Base-by-base conservation (phyloP, 345 rosid genomes). In the Geranium brycei region DNA sequence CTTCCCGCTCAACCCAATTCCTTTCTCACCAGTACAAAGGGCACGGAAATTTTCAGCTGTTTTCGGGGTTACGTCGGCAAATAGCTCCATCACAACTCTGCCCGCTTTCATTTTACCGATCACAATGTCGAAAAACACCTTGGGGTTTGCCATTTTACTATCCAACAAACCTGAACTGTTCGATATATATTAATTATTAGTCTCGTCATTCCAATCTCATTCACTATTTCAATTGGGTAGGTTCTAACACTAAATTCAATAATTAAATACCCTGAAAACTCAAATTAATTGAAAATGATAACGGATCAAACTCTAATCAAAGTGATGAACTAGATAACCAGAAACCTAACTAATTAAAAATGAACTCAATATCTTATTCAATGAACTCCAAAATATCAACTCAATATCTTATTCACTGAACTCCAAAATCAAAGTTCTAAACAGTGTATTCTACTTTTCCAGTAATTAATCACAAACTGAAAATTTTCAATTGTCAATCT, bases 1-100 rank as follows among this genome's bases (percentile, higher is more conserved):
- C 81, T 83, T 84, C 95, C 98, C 0, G 79, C 66, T 59, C 12
- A 60, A 8, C 96, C 28, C 91, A 8, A 85, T 60, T 6, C 95
- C 95, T 10, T 81, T 91, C 81, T 89, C 95, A 3, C 92, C 98
- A 0, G 89, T 89, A 78, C 95, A 87, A 13, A 91, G 80, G 4
- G 89, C 92, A 1, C 89, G 82, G 66, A 91, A 87, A 30, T 88
- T 91, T 65, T 86, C 84, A 0, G 95, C 90, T 0, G 97, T 87
- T 70, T 74, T 85, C 0, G 96, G 95, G 1, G 86, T 85, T 3
- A 58, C 81, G 56, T 88, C 96, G 0, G 91, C 81, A 63, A 86
- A 91, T 0, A 88, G 78, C 75, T 91, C 95, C 97, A 91, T 91
- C 17, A 91, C 91, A 0, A 87, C 65, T 38, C 88, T 64, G 0